A percentile compares a stretch with the other conserved stretches of the same genome.
These are phyloP conservation scores for Macrolepiota albuminosa DNA, from an alignment of 768 basidiomycete genomes.

Conservation along the genomic window DNA sequence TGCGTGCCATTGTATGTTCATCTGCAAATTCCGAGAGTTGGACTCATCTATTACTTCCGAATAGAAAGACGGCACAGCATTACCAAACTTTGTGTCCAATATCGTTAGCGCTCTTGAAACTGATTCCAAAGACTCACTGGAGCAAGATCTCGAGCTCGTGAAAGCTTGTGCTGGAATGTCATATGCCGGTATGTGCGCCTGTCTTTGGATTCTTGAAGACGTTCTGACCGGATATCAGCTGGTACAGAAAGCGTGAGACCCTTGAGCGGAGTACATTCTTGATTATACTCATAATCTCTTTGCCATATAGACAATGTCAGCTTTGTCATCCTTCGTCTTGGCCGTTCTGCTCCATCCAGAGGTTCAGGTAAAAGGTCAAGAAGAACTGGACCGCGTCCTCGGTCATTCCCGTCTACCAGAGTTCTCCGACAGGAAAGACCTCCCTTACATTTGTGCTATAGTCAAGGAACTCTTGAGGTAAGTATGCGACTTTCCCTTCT, in stretches of 20 bases:
- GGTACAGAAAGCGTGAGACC: conserved; percentile 37
- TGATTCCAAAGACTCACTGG: conserved; percentile 14
- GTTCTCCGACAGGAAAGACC: conserved; percentile 21
- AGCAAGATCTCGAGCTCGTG: conserved; percentile 25
- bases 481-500: background rate
- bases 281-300: background rate
- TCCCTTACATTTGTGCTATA: conserved; percentile 40
- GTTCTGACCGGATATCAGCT: conserved; percentile 19
- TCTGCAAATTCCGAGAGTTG: background rate
- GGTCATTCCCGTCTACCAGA: conserved; percentile 25
- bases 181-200: conserved; percentile 28
- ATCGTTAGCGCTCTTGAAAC: conserved; percentile 22
- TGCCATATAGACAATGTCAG: conserved; percentile 24
- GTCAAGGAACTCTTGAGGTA: conserved; percentile 33
- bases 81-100: conserved; percentile 30
- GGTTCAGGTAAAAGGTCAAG: conserved; percentile 25
- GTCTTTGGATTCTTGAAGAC: background rate
- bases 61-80: conserved; percentile 28
- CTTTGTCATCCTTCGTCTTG: conserved; percentile 29
- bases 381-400: conserved; percentile 27
- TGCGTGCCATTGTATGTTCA: conserved; percentile 31
- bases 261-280: background rate
- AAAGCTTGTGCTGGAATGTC: conserved; percentile 33
- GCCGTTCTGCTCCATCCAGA: conserved; percentile 32
- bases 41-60: background rate